phyloP scores from a whole-genome alignment of 1,284 basidiomycete species.

The Ceratobasidium sp. region DNA sequence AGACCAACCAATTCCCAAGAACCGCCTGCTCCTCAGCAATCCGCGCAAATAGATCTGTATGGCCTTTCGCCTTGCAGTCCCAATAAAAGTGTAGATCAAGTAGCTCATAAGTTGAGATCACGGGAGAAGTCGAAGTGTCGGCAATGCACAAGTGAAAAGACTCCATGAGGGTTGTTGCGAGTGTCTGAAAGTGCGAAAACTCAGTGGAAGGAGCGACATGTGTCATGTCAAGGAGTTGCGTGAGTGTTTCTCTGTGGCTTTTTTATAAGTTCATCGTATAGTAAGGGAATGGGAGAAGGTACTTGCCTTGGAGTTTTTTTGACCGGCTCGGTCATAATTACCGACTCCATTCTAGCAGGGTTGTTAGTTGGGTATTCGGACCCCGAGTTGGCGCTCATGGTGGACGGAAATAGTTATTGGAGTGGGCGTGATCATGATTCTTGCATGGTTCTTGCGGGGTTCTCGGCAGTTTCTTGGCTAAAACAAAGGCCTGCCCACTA shows the following conservation, averaged over 20 bases:
- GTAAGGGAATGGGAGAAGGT: background rate
- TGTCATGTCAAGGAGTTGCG: conserved; percentile 15
- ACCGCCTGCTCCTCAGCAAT: conserved; percentile 72
- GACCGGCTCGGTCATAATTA: background rate
- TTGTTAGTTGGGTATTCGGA: too few relatives aligned
- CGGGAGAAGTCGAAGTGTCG: conserved; percentile 54
- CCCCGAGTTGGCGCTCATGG: too few relatives aligned
- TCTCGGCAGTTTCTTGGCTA: too few relatives aligned
- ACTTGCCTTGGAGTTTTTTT: conserved; percentile 13
- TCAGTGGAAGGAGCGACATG: background rate
- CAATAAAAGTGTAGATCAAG: conserved; percentile 82
- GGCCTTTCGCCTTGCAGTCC: conserved; percentile 62
- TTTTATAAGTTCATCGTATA: background rate
- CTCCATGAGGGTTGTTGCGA: conserved; percentile 67
- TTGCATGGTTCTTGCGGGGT: too few relatives aligned
- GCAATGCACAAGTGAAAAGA: conserved; percentile 63
- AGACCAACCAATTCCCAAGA: conserved; percentile 71
- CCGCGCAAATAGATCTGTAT: conserved; percentile 81
- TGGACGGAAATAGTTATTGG: too few relatives aligned
- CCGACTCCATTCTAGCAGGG: too few relatives aligned
- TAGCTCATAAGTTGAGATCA: conserved; percentile 63
- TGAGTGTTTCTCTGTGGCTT: background rate
- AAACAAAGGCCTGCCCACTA: too few relatives aligned
- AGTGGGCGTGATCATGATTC: too few relatives aligned
- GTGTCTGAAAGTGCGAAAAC: conserved; percentile 61